phyloP scores from a whole-genome alignment of 2,329 filamentous ascomycete genomes.

The Zymoseptoria tritici region DNA sequence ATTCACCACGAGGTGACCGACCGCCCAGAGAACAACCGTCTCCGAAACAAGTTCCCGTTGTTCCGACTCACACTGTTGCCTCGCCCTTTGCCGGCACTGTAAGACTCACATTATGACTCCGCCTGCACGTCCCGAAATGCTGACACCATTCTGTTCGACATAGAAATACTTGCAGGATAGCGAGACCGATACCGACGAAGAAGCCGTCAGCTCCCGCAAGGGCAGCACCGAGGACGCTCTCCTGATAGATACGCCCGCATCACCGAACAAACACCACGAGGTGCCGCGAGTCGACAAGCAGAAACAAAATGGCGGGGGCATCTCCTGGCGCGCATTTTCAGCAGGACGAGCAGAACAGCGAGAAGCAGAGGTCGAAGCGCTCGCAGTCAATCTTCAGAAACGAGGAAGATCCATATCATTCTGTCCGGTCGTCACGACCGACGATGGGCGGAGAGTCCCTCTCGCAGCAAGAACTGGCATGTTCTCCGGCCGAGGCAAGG shows the following conservation, averaged over 20 bases:
- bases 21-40: slow-evolving; percentile 10
- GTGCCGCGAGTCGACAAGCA: slow-evolving; percentile 28
- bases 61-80: slow-evolving; percentile 27
- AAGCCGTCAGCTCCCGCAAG: slow-evolving; percentile 24
- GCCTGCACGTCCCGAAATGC: neutral
- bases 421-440: slow-evolving; percentile 26
- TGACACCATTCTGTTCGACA: slow-evolving; percentile 11
- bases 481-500: slow-evolving; percentile 12
- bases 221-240: slow-evolving; percentile 20
- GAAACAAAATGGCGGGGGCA: slow-evolving; percentile 26
- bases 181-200: slow-evolving; percentile 23
- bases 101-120: slow-evolving; percentile 1
- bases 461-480: slow-evolving; percentile 15
- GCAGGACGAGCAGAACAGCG: slow-evolving; percentile 27
- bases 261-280: slow-evolving; percentile 16
- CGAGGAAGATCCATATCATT: slow-evolving; percentile 30
- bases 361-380: slow-evolving; percentile 27
- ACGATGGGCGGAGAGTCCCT: slow-evolving; percentile 27
- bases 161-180: slow-evolving; percentile 31
- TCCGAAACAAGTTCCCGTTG: slow-evolving; percentile 7
- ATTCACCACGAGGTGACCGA: slow-evolving; percentile 20
- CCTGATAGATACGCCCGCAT: slow-evolving; percentile 1
- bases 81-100: slow-evolving; percentile 30
- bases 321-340: slow-evolving; percentile 31
- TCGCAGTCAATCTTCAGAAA: slow-evolving; percentile 25